phyloP scores from a whole-genome alignment of 2,329 filamentous ascomycete species.

The Clarireedia paspali region DNA sequence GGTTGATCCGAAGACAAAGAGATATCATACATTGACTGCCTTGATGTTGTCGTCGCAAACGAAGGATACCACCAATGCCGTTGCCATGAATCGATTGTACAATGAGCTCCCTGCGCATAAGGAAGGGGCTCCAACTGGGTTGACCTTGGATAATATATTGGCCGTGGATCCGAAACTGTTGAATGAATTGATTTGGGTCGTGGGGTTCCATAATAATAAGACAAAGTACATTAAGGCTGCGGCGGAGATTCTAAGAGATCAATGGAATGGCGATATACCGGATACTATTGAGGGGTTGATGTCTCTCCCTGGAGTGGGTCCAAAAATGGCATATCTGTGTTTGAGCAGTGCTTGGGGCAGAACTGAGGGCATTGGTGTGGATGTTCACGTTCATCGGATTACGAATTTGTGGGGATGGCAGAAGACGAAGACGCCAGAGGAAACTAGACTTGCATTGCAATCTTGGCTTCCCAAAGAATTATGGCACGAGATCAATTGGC shows the following conservation, averaged over 20 bases:
- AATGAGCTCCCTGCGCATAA: conserved; percentile 43
- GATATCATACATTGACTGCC: conserved; percentile 61
- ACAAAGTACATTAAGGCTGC: conserved; percentile 62
- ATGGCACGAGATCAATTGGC: conserved; percentile 69
- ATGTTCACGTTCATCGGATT: conserved; percentile 70
- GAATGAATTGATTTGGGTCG: conserved; percentile 57
- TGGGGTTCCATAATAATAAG: conserved; percentile 72
- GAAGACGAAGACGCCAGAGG: conserved; percentile 59
- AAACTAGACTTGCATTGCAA: conserved; percentile 55
- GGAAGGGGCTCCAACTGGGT: conserved; percentile 32
- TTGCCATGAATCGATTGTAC: conserved; percentile 59
- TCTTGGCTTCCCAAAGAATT: conserved; percentile 60
- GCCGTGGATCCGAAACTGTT: conserved; percentile 49
- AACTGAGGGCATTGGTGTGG: conserved; percentile 48
- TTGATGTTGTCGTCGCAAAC: conserved; percentile 69
- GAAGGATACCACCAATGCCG: conserved; percentile 64
- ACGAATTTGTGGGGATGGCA: conserved; percentile 68
- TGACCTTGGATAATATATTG: conserved; percentile 58
- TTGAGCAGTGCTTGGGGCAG: conserved; percentile 63
- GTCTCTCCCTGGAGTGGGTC: conserved; percentile 60
- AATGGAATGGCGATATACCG: conserved; percentile 57
- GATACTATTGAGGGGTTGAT: conserved; percentile 56
- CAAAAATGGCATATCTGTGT: conserved; percentile 69
- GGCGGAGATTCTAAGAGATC: conserved; percentile 52
- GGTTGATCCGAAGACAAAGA: conserved; percentile 26